Base-by-base conservation (phyloP, 805 yeast genomes). In the Diddensiella transvaalensis region DNA sequence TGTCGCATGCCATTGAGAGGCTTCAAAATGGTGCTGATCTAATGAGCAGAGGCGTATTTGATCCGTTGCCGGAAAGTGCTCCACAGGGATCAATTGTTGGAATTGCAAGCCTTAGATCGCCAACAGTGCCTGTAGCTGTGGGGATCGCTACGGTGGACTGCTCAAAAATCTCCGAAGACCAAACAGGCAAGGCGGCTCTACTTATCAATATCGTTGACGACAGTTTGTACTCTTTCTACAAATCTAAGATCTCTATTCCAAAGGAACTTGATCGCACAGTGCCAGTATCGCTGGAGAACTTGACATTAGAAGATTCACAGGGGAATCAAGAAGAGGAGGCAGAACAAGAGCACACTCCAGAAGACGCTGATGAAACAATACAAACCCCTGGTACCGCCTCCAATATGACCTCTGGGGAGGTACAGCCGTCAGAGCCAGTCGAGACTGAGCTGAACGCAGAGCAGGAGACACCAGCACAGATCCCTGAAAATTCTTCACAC, bases 141-240 rank as follows among this genome's bases (percentile, higher is more conserved):
- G 96, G 96, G 1, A 61, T 73, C 8, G 79, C 85, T 51, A 56
- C 67, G 35, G 68, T 36, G 60, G 70, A 45, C 42, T 48, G 56
- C 26, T 22, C 37, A 3, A 36, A 40, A 19, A 48, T 53, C 10
- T 33, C 53, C 2, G 84, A 79, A 1, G 89, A 88, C 0, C 70
- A 76, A 13, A 74, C 75, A 13, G 99, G 98, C 10, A 79, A 85
- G 24, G 96, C 93, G 0, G 95, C 90, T 0, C 73, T 76, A 42
- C 69, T 88, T 3, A 57, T 80, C n/a, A 96, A 88, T 57, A 74
- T 74, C 26, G 63, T 76, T 15, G 83, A 78, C 2, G 99, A 91
- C 62, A 78, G 76, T 46, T 69, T 91, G 44, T 77, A 70, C 42
- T 68, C 68, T 30, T 58, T 78, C 51, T 78, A 78, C 42, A 59